Conservation (phyloP, 164 flowering plant species). For the Akebia trifoliata region DNA sequence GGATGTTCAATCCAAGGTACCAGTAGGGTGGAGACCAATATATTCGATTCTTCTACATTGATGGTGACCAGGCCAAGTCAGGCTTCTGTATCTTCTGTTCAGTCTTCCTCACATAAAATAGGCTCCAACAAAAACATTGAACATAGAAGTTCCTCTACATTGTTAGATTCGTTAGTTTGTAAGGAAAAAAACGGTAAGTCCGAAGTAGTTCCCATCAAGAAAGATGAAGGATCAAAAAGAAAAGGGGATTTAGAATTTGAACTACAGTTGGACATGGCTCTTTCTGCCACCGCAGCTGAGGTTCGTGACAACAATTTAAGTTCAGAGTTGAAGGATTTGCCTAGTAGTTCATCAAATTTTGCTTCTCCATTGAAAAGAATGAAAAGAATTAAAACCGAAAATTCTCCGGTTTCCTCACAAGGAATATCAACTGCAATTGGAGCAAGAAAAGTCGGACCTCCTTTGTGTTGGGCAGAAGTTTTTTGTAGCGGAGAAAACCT, state of each 20-base stretch:
- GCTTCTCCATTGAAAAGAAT: constrained; percentile 30
- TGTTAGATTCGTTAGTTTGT: constrained; percentile 15
- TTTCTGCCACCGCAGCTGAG: constrained; percentile 63
- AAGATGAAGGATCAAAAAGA: constrained; percentile 43
- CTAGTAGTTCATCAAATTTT: constrained; percentile 21
- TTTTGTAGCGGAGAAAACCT: constrained; percentile 75
- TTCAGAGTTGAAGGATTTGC: constrained; percentile 17
- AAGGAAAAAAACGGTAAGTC: constrained; percentile 18
- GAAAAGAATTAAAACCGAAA: constrained; percentile 42
- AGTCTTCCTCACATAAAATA: constrained; percentile 11
- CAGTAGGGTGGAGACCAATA: constrained; percentile 23
- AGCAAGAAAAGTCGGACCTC: constrained; percentile 74
- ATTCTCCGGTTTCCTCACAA: constrained; percentile 29
- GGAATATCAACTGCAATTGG: constrained; percentile 77
- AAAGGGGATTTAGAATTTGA: constrained; percentile 91
- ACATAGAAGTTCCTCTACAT: constrained; percentile 21
- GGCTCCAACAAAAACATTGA: constrained; percentile 14
- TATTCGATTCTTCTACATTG: constrained; percentile 54
- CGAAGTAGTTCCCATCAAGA: constrained; percentile 19
- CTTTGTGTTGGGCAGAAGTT: constrained; percentile 92
- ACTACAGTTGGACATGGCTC: constrained; percentile 88
- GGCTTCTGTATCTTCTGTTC: constrained; percentile 23
- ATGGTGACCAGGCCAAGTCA: constrained; percentile 42
- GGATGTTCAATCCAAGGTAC: constrained; percentile 29
- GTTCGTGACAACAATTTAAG: constrained; percentile 11